These are phyloP conservation scores for Mortierella sp. DNA, from an alignment of 371 early-diverging fungal genomes.

Conservation along the genomic window DNA sequence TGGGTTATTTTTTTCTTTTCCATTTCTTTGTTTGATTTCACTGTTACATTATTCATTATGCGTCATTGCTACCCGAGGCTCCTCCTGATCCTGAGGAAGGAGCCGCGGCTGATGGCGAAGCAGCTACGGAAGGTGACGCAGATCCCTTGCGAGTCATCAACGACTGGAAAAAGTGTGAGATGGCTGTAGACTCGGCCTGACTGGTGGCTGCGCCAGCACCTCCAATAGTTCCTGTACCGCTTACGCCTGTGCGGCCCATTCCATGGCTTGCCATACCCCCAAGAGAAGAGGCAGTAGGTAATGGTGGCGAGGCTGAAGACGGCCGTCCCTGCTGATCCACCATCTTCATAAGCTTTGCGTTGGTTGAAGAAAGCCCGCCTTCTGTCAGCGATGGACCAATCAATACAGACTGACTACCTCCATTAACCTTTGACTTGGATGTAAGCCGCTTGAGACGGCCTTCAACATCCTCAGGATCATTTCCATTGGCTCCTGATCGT, in stretches of 20 bases:
- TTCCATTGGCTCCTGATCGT: constrained; percentile 30
- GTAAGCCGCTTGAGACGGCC: constrained; percentile 32
- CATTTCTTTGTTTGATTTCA: neutral
- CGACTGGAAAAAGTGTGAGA: constrained; percentile 91
- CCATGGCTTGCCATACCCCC: constrained; percentile 30
- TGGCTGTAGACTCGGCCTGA: constrained; percentile 77
- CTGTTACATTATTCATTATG: constrained; percentile 22
- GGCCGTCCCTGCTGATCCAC: constrained; percentile 26
- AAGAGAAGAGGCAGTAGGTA: constrained; percentile 11
- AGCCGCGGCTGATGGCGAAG: constrained; percentile 4
- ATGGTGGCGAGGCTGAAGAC: constrained; percentile 20
- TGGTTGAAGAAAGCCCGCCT: constrained; percentile 24
- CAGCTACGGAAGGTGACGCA: constrained; percentile 6
- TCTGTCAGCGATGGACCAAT: constrained; percentile 43
- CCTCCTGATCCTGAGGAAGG: constrained; percentile 8
- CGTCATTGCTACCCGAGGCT: constrained; percentile 8
- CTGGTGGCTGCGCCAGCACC: constrained; percentile 40
- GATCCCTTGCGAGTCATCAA: constrained; percentile 77
- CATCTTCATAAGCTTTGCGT: constrained; percentile 31
- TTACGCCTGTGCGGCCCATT: constrained; percentile 4
- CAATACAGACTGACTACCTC: constrained; percentile 24
- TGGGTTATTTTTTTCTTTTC: neutral
- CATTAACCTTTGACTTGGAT: constrained; percentile 42
- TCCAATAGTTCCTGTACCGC: constrained; percentile 15
- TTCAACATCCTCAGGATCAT: constrained; percentile 36